Evolutionary conservation across 768 basidiomycete species (phyloP).

Genomic region (Mycena olivaceomarginata): DNA sequence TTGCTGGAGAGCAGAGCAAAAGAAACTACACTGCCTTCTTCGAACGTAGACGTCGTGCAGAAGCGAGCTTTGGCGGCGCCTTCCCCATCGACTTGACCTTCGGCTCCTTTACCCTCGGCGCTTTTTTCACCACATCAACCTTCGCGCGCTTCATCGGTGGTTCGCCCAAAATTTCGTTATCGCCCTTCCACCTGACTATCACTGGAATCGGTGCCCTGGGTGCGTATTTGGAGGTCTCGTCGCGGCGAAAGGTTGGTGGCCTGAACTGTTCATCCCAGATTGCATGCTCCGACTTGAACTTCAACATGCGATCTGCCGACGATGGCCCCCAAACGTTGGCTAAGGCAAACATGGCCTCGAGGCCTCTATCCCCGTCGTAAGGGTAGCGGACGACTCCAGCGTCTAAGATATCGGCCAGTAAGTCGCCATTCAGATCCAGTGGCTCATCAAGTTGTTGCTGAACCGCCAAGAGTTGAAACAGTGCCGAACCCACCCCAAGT

Average conservation of each 20-base stretch:
- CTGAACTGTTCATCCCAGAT: not conserved
- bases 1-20: too few species aligned
- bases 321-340: not conserved
- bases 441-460: too few species aligned
- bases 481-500: too few species aligned
- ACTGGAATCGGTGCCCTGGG: constrained; percentile 4
- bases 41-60: too few species aligned
- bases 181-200: not conserved
- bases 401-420: constrained; percentile 13
- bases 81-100: not conserved
- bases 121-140: not conserved
- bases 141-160: not conserved
- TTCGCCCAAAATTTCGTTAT: not conserved
- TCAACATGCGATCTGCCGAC: not conserved
- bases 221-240: not conserved
- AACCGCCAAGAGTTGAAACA: too few species aligned
- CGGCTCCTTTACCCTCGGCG: not conserved
- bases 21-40: too few species aligned
- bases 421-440: too few species aligned
- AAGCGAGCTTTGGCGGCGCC: not conserved
- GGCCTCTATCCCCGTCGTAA: not conserved
- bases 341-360: not conserved
- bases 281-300: not conserved
- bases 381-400: not conserved
- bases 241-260: not conserved